Base-by-base conservation (phyloP, 2,329 filamentous ascomycete species). In the Penicillium aurantiogriseum region DNA sequence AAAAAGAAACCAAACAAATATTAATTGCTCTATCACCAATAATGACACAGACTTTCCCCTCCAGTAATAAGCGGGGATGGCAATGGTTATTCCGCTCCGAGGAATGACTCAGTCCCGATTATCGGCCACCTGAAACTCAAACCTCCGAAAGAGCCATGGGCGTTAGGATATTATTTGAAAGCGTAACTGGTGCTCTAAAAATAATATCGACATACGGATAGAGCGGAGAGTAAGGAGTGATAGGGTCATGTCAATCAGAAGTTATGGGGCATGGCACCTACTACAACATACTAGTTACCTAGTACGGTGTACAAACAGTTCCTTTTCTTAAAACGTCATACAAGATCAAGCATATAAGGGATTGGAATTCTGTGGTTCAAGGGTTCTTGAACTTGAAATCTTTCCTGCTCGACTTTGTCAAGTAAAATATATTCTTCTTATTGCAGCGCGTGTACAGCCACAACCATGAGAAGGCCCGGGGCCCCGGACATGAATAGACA, bases 81-180 rank as follows among this genome's bases (percentile, higher is more conserved):
- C 63, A 62, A 29, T 40, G 49, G 65, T 72, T 71, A 57, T 67
- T 71, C 71, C 70, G 70, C 62, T 67, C 70, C 70, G 68, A 59
- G 46, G 42, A 52, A 61, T 66, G 64, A 66, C 56, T 66, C 64
- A 66, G 60, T 51, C 58, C 63, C 60, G 60, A 59, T 59, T 19
- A 57, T 64, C 62, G 63, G 61, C 60, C 44, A n/a, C 15, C 15
- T 43, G 23, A 25, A 17, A 51, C 36, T 51, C 23, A 47, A 17
- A 5, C 7, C 29, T 17, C 45, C 43, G 43, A 31, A 21, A 46
- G 43, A 33, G 44, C 19, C 19, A 27, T 10, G 4, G 29, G 11
- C 11, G 31, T 35, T 35, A 35, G 13, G 13, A 35, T 35, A 33
- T 15, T 33, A 7, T 19, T 13, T 5, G 10, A 15, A 45, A 31